Conservation (phyloP, 345 rosid genomes). For the Eutrema yunnanense region DNA sequence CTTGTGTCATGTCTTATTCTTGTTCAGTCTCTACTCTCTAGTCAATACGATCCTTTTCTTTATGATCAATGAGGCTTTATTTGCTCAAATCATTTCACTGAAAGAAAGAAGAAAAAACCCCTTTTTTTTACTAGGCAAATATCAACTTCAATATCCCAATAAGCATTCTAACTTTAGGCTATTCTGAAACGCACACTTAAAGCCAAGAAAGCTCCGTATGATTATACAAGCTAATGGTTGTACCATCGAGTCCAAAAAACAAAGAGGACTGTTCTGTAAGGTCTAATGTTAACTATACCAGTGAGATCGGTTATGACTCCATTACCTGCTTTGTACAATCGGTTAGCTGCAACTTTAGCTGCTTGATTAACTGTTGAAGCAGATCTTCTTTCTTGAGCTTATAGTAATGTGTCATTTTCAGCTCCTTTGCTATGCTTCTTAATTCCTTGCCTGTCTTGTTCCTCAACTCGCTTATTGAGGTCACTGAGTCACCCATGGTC, state of each 20-base stretch:
- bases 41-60: not conserved
- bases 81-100: not conserved
- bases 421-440: slow-evolving; percentile 46
- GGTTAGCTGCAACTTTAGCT: no score
- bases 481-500: slow-evolving; percentile 17
- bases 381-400: slow-evolving; percentile 44
- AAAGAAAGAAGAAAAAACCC: not conserved
- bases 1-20: slow-evolving; percentile 13
- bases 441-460: slow-evolving; percentile 42
- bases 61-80: not conserved
- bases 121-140: not conserved
- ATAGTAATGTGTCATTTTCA: slow-evolving; percentile 38
- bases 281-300: slow-evolving; percentile 32
- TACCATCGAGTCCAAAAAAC: slow-evolving; percentile 5
- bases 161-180: no score
- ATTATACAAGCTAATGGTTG: slow-evolving; percentile 6
- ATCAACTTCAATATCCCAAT: slow-evolving; percentile 17
- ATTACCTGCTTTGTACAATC: slow-evolving; percentile 24
- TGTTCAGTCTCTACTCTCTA: not conserved
- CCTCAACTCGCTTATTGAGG: slow-evolving; percentile 28
- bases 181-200: not conserved
- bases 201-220: slow-evolving; percentile 1
- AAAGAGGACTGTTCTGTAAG: slow-evolving; percentile 12
- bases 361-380: slow-evolving; percentile 33
- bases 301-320: slow-evolving; percentile 8